Evolutionary conservation across 192 early-diverging fungal genomes (phyloP), one percentile per base, ranked within the genome.

Genomic region (Coemansia sp.): DNA sequence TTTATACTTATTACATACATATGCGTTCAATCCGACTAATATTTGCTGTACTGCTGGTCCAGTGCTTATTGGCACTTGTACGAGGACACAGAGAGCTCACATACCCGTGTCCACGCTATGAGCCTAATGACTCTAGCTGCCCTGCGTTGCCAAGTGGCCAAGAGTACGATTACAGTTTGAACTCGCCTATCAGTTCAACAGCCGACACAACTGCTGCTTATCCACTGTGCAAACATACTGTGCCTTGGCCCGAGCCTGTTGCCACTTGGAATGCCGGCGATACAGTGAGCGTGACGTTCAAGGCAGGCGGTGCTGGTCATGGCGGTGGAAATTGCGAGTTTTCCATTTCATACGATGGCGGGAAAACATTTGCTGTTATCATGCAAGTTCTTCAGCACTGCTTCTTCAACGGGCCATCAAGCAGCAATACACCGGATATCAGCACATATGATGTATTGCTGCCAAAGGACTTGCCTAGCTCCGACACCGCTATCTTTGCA

Each of bases 271-370:
- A 63, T 31, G 67, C 78, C 11, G 83, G 83, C 2, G 34, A 68
- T 7, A 60, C 68, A 2, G 62, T 83, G 20, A 19, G 55, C 17
- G 80, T 80, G 0, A 57, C 36, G 10, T 83, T 83, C 52, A 58
- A 61, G 0, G 55, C 68, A 44, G 73, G 70, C 7, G 65, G 55
- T 1, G 68, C 52, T 1, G n/a, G 47, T 73, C 85, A 86, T 55
- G 64, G 68, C n/a, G 84, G 85, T 11, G 87, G 87, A 11, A 83
- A 87, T 54, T 87, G 85, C 52, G 78, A 88, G 37, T 84, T 76
- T 53, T 74, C 85, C 2, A 50, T 87, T 2, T 86, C 85, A 0
- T 84, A 72, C 36, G 84, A 86, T 40, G 33, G 36, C 27, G 85
- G 72, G 45, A 44, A 77, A 30, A 77, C 74, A 2, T 77, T 71